Percentiles rank a stretch among this genome's conserved stretches.
phyloP scores from a whole-genome alignment of 2,329 filamentous ascomycete species.

The Sporothrix pseudoabietina region DNA sequence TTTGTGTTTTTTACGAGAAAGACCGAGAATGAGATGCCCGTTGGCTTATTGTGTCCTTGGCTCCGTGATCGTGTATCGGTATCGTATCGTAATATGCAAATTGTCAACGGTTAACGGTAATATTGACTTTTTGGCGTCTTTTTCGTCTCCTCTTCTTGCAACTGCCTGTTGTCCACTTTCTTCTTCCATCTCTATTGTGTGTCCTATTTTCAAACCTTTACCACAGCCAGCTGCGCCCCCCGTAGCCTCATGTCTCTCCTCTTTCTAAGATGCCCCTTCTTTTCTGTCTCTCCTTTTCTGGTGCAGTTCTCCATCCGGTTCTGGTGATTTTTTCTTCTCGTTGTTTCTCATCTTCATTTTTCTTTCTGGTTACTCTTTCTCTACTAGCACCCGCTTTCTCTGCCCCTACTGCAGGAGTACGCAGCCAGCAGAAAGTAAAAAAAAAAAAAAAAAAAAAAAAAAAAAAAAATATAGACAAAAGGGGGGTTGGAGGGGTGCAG shows the following conservation, averaged over 20 bases:
- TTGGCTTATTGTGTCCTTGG: background rate
- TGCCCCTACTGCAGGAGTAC: background rate
- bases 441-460: too few species aligned
- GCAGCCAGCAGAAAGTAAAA: too few species aligned
- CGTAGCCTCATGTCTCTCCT: conserved; percentile 6
- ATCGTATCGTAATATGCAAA: background rate
- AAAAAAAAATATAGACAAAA: too few species aligned
- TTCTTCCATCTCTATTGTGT: background rate
- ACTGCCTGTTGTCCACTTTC: background rate
- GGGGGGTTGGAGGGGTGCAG: too few species aligned
- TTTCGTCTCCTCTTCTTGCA: background rate
- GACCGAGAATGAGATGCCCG: background rate
- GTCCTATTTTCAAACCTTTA: background rate
- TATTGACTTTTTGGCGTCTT: background rate
- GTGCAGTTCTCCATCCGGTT: background rate
- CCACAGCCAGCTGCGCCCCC: background rate
- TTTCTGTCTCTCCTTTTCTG: background rate
- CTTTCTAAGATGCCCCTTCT: background rate
- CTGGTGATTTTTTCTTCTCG: background rate
- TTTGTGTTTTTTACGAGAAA: background rate
- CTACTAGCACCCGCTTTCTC: background rate
- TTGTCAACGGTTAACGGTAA: conserved; percentile 1
- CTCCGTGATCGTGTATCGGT: background rate
- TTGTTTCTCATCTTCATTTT: background rate
- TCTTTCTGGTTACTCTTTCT: background rate